Conservation (phyloP, 2,329 filamentous ascomycete genomes). For the Calonectria crousiana region DNA sequence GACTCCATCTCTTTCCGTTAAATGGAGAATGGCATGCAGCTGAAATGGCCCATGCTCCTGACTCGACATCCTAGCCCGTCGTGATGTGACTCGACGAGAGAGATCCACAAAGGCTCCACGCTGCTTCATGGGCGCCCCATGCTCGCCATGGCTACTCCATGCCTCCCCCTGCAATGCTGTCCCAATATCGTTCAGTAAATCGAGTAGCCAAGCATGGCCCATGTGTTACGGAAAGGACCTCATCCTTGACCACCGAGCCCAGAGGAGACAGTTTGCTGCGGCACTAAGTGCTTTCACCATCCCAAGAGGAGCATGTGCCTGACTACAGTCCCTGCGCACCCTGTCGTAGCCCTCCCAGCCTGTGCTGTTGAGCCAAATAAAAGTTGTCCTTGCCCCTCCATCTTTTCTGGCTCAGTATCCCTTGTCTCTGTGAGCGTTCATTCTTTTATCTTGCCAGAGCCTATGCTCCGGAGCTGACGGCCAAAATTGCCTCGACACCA, state of each 20-base stretch:
- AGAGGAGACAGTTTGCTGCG: conserved; percentile 14
- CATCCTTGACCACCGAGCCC: neutral
- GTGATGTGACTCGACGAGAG: conserved; percentile 15
- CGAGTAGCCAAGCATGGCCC: neutral
- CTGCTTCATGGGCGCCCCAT: neutral
- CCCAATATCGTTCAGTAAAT: neutral
- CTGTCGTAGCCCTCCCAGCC: neutral
- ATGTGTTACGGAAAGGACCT: conserved; percentile 14
- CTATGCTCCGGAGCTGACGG: neutral
- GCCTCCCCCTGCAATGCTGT: neutral
- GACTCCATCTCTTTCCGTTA: neutral
- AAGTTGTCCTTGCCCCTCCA: conserved; percentile 31
- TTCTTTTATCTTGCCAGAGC: conserved; percentile 7
- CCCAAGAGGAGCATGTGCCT: conserved; percentile 28
- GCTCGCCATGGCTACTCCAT: conserved; percentile 12
- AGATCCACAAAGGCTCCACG: conserved; percentile 4
- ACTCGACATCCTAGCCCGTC: conserved; percentile 17
- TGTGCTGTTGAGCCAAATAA: conserved; percentile 30
- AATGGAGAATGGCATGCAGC: conserved; percentile 9
- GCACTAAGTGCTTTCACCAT: conserved; percentile 2
- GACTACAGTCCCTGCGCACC: conserved; percentile 12
- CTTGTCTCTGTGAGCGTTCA: conserved; percentile 1
- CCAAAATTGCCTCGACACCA: neutral
- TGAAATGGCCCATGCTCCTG: conserved; percentile 8
- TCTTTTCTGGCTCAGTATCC: neutral